Evolutionary conservation across 306 rosid genomes (phyloP).

Genomic region (Pueraria montana): DNA sequence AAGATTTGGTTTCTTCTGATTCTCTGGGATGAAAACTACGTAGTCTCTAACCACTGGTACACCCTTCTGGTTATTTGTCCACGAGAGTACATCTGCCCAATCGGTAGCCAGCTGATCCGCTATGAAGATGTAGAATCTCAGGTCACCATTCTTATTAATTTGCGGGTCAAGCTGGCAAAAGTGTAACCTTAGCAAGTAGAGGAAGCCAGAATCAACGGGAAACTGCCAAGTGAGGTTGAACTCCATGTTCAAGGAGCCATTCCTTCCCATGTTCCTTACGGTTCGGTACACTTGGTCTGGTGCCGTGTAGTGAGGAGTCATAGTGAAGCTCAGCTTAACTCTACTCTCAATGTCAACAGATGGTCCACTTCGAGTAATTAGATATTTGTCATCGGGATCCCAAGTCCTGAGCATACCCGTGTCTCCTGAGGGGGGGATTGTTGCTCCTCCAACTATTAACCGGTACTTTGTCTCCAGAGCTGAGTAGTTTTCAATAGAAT

Average conservation of each 20-base stretch:
- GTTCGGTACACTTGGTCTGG: not conserved
- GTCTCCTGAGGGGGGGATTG: not conserved
- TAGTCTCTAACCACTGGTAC: not conserved
- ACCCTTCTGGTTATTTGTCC: not conserved
- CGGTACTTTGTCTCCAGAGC: not conserved
- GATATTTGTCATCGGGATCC: not conserved
- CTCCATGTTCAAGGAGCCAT: not conserved
- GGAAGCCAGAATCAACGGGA: not conserved
- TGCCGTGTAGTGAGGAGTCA: not conserved
- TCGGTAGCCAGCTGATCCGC: not conserved
- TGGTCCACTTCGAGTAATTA: no score
- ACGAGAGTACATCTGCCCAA: not conserved
- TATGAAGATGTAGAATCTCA: not conserved
- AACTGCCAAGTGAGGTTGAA: not conserved
- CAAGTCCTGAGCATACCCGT: constrained; percentile 7
- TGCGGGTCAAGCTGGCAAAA: not conserved
- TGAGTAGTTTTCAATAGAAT: not conserved
- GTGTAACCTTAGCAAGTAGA: constrained; percentile 6
- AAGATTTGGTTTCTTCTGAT: not conserved
- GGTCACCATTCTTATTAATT: not conserved
- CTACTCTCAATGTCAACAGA: accelerated
- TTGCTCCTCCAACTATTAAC: not conserved
- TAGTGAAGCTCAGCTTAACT: not conserved
- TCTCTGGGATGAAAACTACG: not conserved
- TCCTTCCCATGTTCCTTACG: not conserved